Base-by-base conservation (phyloP, 495 filamentous ascomycete genomes). In the Friedmanniomyces simplex region DNA sequence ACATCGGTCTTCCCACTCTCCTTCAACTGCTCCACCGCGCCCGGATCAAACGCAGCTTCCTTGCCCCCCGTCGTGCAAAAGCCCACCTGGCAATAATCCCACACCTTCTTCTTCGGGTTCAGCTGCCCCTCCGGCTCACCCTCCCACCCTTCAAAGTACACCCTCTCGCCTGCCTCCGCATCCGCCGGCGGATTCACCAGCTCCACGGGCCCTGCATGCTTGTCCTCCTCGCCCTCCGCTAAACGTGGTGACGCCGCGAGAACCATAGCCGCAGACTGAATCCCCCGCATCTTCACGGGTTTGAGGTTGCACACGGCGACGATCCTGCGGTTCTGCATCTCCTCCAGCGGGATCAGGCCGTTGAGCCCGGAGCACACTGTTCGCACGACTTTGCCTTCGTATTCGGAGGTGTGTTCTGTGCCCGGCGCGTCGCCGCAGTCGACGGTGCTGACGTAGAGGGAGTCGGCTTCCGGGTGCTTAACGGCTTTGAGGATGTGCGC, bases 21-120 rank as follows among this genome's bases (percentile, higher is more conserved):
- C 56, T 75, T 79, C 47, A 84, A 71, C 70, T 79, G 73, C 43
- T 81, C 79, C 41, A 87, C 83, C 28, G 74, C 80, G 28, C 67
- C 74, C 47, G 76, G 78, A 59, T 89, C 85, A 66, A 90, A 89
- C 20, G 78, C 88, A 30, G 95, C 94, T 73, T 89, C 88, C 51
- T 87, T 73, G 36, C 70, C 71, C 3, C 81, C 79, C 16, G 85
- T 95, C 14, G 91, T 98, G 21, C 83, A 89, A 72, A 97, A 97
- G 0, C 91, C 93, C 5, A 88, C 88, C 75, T 96, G 91, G 74
- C 94, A 85, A 12, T 77, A 88, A 79, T 98, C 93, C 89, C 90
- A 97, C 54, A 96, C 72, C 82, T 96, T 96, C 82, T 96, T 96
- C 85, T 97, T 98, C 42, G 94, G 93, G 76, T 97, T 97, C 62